These are phyloP conservation scores for Apostasia shenzhenica DNA, from an alignment of 106 monocot species.

Conservation along the genomic window DNA sequence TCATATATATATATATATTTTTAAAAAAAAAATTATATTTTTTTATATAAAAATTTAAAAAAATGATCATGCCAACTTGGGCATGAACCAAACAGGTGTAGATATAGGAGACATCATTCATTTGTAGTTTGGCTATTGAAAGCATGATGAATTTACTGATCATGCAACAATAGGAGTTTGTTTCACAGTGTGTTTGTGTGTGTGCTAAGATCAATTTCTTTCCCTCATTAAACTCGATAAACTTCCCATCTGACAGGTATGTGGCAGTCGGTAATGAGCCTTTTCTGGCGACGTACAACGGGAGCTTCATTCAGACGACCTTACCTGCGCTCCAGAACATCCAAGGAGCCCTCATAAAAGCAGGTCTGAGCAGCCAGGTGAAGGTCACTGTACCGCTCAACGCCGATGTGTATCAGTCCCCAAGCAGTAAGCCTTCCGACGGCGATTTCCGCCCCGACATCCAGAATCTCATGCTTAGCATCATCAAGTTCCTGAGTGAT, in stretches of 20 bases:
- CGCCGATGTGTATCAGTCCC: constrained; percentile 42
- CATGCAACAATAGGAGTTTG: too few relatives aligned
- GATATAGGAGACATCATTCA: too few relatives aligned
- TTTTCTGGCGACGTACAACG: constrained; percentile 40
- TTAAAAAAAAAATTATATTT: too few relatives aligned
- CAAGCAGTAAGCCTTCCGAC: constrained; percentile 28
- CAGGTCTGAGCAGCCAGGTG: constrained; percentile 28
- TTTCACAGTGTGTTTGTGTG: too few relatives aligned
- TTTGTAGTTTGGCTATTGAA: too few relatives aligned
- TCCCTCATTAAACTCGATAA: neutral
- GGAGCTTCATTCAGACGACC: constrained; percentile 29
- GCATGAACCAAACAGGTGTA: too few relatives aligned
- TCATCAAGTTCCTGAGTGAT: constrained; percentile 41
- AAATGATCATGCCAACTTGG: too few relatives aligned
- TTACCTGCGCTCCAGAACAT: constrained; percentile 47
- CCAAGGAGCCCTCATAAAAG: constrained; percentile 30
- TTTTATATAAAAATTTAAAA: too few relatives aligned
- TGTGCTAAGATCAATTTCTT: neutral
- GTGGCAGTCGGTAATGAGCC: constrained; percentile 59
- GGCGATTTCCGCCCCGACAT: constrained; percentile 49
- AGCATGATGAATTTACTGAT: too few relatives aligned
- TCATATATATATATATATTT: too few relatives aligned
- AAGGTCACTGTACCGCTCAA: constrained; percentile 50
- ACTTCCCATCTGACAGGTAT: constrained; percentile 17
- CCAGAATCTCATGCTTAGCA: constrained; percentile 30